Evolutionary conservation across 2,329 filamentous ascomycete species (phyloP).

Genomic region (Colletotrichum australisinense): DNA sequence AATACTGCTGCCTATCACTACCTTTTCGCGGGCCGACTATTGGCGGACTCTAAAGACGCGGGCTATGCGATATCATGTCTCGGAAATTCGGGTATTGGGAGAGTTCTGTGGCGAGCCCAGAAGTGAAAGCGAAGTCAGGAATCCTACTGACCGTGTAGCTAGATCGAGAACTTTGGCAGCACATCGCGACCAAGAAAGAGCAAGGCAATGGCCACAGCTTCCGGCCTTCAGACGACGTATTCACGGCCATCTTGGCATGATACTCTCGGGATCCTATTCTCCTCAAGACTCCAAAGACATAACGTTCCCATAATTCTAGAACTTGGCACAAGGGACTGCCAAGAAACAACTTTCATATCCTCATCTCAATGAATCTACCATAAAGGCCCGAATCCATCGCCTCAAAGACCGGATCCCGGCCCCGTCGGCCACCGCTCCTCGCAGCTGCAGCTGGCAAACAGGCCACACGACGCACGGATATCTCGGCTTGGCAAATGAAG

Average conservation of each 20-base stretch:
- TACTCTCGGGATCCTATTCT: not conserved
- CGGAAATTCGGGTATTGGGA: not conserved
- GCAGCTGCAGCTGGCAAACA: not conserved
- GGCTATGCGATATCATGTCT: not conserved
- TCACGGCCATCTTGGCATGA: not conserved
- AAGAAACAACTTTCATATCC: not conserved
- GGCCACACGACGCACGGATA: not conserved
- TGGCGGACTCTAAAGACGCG: not conserved
- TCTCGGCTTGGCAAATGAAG: conserved; percentile 14
- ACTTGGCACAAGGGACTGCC: not conserved
- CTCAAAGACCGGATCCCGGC: not conserved
- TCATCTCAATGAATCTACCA: not conserved
- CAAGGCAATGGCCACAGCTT: not conserved
- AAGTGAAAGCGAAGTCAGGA: not conserved
- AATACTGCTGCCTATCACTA: not conserved
- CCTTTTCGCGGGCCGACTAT: not conserved
- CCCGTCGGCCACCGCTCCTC: conserved; percentile 12
- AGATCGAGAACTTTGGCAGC: not conserved
- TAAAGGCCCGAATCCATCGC: not conserved
- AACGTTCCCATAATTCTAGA: not conserved
- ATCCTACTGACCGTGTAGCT: not conserved
- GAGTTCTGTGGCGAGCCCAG: not conserved
- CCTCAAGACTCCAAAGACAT: not conserved
- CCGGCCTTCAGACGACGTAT: not conserved
- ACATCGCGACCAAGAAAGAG: too few relatives aligned